Conservation (phyloP, 148 eudicot species). For the Polygonum aviculare region DNA sequence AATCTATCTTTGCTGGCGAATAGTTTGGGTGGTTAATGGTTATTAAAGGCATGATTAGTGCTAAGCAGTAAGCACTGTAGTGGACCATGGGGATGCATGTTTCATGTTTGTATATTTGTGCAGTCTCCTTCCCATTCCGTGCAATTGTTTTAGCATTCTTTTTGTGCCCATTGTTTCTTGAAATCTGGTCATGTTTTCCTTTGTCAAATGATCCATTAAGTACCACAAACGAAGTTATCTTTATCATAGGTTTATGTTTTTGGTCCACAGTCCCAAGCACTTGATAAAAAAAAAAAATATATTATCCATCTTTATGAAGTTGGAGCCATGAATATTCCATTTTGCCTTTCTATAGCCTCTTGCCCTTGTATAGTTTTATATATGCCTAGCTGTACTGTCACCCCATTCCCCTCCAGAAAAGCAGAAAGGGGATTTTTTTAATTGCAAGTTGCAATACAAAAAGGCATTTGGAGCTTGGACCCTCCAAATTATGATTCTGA, state of each 20-base stretch:
- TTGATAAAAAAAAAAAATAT: not conserved
- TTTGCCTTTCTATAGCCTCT: constrained; percentile 4
- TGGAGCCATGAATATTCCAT: constrained; percentile 7
- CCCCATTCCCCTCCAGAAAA: constrained; percentile 6
- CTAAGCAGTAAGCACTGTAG: not conserved
- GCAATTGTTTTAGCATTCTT: not conserved
- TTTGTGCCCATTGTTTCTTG: constrained; percentile 1
- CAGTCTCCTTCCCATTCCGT: not conserved
- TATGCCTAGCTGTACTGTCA: not conserved
- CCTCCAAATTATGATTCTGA: not conserved
- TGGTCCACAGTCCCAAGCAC: not conserved
- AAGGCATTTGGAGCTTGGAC: not conserved
- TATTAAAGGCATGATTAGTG: not conserved
- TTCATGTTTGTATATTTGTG: not conserved
- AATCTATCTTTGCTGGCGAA: constrained; percentile 3
- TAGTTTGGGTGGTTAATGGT: constrained; percentile 6
- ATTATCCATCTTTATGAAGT: not conserved
- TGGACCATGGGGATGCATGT: not conserved
- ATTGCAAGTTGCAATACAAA: not conserved
- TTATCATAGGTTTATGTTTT: not conserved
- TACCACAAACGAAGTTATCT: not conserved
- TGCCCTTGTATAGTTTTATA: not conserved
- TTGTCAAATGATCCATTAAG: not conserved
- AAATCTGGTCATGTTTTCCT: not conserved
- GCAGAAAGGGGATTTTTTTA: constrained; percentile 1